Conservation (phyloP, 108 stramenopile genomes). For the Cyclotella choctawhatcheeana region DNA sequence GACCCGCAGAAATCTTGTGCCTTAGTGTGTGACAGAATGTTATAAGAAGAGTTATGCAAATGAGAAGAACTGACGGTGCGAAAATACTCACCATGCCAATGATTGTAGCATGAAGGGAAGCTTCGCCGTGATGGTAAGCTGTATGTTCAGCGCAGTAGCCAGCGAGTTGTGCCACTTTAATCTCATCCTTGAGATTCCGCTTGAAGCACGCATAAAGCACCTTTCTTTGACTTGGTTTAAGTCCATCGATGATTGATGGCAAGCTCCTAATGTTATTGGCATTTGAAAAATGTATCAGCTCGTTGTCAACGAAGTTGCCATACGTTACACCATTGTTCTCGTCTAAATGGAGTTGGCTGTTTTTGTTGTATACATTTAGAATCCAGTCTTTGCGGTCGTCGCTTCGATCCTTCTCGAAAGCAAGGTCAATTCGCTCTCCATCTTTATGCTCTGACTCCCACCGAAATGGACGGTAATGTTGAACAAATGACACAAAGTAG, state of each 20-base stretch:
- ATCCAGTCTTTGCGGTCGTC: slow-evolving; percentile 92
- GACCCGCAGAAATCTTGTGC: slow-evolving; percentile 95
- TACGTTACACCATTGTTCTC: slow-evolving; percentile 59
- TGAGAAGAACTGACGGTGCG: too few species aligned
- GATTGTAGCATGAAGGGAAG: slow-evolving; percentile 91
- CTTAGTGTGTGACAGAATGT: too few species aligned
- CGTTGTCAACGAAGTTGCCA: slow-evolving; percentile 90
- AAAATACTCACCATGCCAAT: too few species aligned
- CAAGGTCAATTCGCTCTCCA: slow-evolving; percentile 84
- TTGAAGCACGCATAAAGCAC: slow-evolving; percentile 92
- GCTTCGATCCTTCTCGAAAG: slow-evolving; percentile 80
- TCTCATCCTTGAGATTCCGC: slow-evolving; percentile 84
- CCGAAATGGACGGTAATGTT: slow-evolving; percentile 73
- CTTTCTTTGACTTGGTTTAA: slow-evolving; percentile 95
- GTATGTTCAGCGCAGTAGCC: slow-evolving; percentile 94
- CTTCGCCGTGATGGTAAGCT: slow-evolving; percentile 96
- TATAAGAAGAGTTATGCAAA: too few species aligned
- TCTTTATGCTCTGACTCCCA: slow-evolving; percentile 84
- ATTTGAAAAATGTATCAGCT: slow-evolving; percentile 91
- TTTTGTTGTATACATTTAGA: slow-evolving; percentile 61
- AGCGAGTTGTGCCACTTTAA: slow-evolving; percentile 92
- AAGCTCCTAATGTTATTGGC: slow-evolving; percentile 88
- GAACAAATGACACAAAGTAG: slow-evolving; percentile 80
- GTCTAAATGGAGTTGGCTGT: slow-evolving; percentile 33
- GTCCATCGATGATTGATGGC: slow-evolving; percentile 88